Evolutionary conservation across 306 rosid genomes (phyloP).

Genomic region (Lathyrus aphaca): DNA sequence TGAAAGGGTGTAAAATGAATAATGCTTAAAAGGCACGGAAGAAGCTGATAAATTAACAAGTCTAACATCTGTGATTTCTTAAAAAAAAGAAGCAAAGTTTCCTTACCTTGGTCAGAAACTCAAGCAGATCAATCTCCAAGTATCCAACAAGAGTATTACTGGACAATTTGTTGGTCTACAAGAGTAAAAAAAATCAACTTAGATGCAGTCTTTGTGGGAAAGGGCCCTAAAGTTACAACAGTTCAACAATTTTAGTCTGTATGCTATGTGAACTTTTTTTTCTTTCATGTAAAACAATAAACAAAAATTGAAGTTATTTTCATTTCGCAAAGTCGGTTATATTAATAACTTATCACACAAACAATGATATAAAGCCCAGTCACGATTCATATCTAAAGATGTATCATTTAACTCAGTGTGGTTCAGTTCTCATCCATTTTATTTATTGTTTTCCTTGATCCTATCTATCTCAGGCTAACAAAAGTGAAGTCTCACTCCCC

Average conservation of each 20-base stretch:
- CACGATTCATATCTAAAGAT: neutral
- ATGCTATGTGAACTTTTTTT: neutral
- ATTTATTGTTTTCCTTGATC: neutral
- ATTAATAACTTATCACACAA: too few relatives aligned
- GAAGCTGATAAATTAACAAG: constrained; percentile 17
- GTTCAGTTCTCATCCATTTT: neutral
- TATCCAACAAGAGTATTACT: constrained; percentile 83
- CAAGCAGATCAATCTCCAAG: constrained; percentile 89
- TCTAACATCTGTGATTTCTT: constrained; percentile 7
- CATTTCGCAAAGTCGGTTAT: neutral
- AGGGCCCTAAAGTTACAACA: neutral
- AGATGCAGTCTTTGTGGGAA: neutral
- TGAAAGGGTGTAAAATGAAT: constrained; percentile 33
- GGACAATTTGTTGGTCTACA: constrained; percentile 86
- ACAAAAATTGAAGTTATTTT: neutral
- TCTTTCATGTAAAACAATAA: constrained; percentile 3
- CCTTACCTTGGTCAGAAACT: constrained; percentile 74
- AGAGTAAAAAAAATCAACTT: constrained; percentile 37
- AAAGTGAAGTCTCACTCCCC: constrained; percentile 5
- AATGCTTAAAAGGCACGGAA: constrained; percentile 14
- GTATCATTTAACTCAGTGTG: neutral
- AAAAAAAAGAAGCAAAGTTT: constrained; percentile 14
- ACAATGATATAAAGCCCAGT: neutral
- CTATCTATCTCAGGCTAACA: constrained; percentile 8
- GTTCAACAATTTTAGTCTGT: neutral